Percentiles rank a stretch among this genome's conserved stretches.
Conservation (phyloP, 2,329 filamentous ascomycete genomes). For the Trichoderma pleuroti region DNA sequence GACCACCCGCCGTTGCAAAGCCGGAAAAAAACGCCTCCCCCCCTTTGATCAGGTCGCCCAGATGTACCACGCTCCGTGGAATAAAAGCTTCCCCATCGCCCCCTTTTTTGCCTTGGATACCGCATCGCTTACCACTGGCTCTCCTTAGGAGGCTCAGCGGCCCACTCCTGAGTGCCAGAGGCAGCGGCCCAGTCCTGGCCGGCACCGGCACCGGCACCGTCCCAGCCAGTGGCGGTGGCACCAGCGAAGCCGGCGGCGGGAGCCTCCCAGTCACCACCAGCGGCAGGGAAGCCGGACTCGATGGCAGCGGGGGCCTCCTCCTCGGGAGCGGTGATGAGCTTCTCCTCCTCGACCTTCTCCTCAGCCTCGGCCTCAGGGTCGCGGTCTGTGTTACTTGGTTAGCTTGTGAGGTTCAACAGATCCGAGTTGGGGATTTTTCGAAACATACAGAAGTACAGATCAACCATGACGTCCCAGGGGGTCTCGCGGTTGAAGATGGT, state of each 20-base stretch:
- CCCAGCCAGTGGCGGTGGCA: constrained; percentile 54
- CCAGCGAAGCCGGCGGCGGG: constrained; percentile 67
- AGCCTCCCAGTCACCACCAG: constrained; percentile 80
- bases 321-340: constrained; percentile 75
- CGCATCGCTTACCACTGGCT: constrained; percentile 46
- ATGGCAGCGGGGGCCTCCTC: constrained; percentile 78
- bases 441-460: constrained; percentile 93
- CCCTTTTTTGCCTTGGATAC: not conserved
- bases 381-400: constrained; percentile 59
- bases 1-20: constrained; percentile 20
- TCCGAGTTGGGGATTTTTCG: too few species aligned
- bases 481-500: constrained; percentile 94
- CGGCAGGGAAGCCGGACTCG: constrained; percentile 70
- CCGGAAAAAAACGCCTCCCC: constrained; percentile 25
- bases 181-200: constrained; percentile 62
- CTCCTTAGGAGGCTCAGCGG: constrained; percentile 56
- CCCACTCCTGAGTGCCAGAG: constrained; percentile 66
- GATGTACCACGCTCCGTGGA: constrained; percentile 20
- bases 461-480: constrained; percentile 98
- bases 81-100: not conserved
- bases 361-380: constrained; percentile 99
- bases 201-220: constrained; percentile 40
- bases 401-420: not conserved
- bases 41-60: constrained; percentile 10
- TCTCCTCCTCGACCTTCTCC: constrained; percentile 94